Conservation (phyloP, 495 filamentous ascomycete genomes). For the Pseudotulostoma volvatum region DNA sequence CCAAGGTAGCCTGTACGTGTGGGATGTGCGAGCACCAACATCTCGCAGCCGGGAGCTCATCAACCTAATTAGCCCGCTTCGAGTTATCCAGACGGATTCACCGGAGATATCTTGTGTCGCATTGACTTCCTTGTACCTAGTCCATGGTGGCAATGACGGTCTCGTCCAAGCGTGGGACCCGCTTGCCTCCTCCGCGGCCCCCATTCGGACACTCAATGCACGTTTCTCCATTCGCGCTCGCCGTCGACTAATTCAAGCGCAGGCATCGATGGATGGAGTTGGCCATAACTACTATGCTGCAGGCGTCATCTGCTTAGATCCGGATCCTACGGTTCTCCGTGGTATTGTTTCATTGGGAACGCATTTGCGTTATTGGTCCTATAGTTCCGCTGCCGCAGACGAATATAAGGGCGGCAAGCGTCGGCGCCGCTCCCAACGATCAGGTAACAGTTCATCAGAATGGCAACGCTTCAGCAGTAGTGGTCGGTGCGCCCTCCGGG, state of each 20-base stretch:
- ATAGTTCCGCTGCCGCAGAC: slow-evolving; percentile 55
- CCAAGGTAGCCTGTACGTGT: slow-evolving; percentile 60
- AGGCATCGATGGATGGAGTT: slow-evolving; percentile 45
- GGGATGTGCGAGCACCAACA: slow-evolving; percentile 60
- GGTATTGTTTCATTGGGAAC: slow-evolving; percentile 80
- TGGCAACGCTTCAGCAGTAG: slow-evolving; percentile 40
- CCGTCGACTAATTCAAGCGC: slow-evolving; percentile 54
- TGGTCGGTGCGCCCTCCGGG: slow-evolving; percentile 46
- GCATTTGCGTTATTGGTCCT: slow-evolving; percentile 83
- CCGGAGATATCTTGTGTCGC: slow-evolving; percentile 77
- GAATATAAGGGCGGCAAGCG: slow-evolving; percentile 49
- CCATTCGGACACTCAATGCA: slow-evolving; percentile 78
- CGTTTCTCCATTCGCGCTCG: slow-evolving; percentile 70
- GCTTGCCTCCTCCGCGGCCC: slow-evolving; percentile 59
- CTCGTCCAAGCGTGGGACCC: slow-evolving; percentile 96
- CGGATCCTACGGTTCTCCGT: slow-evolving; percentile 78
- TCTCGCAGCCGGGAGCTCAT: slow-evolving; percentile 31
- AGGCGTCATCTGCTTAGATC: slow-evolving; percentile 71
- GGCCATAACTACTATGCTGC: slow-evolving; percentile 70
- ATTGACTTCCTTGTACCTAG: slow-evolving; percentile 68
- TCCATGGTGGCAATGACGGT: slow-evolving; percentile 89
- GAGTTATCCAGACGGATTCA: slow-evolving; percentile 80
- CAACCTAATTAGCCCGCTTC: slow-evolving; percentile 46
- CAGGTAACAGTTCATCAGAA: slow-evolving; percentile 36
- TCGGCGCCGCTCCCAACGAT: slow-evolving; percentile 40